Conservation (phyloP, 2,329 filamentous ascomycete genomes). For the Aspergillus transmontanensis region DNA sequence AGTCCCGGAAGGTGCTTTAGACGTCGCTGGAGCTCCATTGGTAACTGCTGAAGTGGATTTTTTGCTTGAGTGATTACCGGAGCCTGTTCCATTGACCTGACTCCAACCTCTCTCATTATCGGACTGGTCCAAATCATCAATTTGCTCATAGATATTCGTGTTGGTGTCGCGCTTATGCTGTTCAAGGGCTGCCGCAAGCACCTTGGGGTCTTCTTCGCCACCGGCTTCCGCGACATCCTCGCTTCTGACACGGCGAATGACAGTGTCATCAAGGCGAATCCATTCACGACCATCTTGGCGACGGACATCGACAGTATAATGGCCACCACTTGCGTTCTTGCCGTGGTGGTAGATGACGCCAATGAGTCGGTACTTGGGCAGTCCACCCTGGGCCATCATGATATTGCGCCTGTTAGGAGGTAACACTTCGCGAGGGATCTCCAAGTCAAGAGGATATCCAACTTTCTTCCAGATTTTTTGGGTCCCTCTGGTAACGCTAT, state of each 20-base stretch:
- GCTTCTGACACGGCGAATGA: slow-evolving; percentile 79
- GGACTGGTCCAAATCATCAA: slow-evolving; percentile 65
- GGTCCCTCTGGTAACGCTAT: slow-evolving; percentile 76
- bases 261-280: slow-evolving; percentile 93
- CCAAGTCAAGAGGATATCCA: slow-evolving; percentile 90
- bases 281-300: slow-evolving; percentile 94
- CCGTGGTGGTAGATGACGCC: slow-evolving; percentile 97
- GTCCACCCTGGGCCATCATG: slow-evolving; percentile 65
- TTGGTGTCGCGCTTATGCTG: slow-evolving; percentile 62
- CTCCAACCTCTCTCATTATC: slow-evolving; percentile 72
- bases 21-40: slow-evolving; percentile 64
- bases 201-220: slow-evolving; percentile 74
- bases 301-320: slow-evolving; percentile 96
- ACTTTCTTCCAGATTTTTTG: slow-evolving; percentile 99
- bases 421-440: slow-evolving; percentile 89
- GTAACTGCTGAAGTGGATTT: slow-evolving; percentile 69
- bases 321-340: slow-evolving; percentile 91
- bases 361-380: slow-evolving; percentile 82
- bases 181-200: slow-evolving; percentile 67
- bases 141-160: slow-evolving; percentile 74
- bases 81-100: slow-evolving; percentile 69
- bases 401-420: slow-evolving; percentile 72
- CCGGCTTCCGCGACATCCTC: slow-evolving; percentile 89
- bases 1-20: slow-evolving; percentile 58
- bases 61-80: slow-evolving; percentile 54